These are phyloP conservation scores for Fusarium irregulare DNA, from an alignment of 2,329 filamentous ascomycete genomes.

Conservation along the genomic window DNA sequence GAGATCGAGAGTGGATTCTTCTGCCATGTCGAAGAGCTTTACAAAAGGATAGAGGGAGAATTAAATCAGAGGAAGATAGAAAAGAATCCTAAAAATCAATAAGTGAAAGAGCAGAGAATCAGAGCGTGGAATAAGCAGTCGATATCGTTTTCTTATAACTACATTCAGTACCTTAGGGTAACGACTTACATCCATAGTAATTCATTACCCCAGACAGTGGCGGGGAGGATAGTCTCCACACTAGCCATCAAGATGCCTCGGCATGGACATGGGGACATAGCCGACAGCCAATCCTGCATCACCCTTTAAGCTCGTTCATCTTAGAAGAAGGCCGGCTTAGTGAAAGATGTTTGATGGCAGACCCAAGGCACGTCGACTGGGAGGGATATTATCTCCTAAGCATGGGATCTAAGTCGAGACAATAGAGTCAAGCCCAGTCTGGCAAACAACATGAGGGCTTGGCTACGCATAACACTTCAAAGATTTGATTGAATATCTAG, in stretches of 20 bases:
- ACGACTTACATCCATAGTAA: slow-evolving; percentile 11
- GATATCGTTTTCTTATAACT: slow-evolving; percentile 6
- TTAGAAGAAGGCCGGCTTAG: not conserved
- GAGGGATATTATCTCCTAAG: not conserved
- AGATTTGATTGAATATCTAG: not conserved
- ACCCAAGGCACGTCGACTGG: not conserved
- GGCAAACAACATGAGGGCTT: not conserved
- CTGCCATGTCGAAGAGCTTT: slow-evolving; percentile 21
- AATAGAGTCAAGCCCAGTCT: too few relatives aligned
- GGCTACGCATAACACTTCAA: not conserved
- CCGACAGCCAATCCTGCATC: slow-evolving; percentile 1
- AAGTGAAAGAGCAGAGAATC: not conserved
- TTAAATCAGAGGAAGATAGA: too few relatives aligned
- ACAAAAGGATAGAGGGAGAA: not conserved
- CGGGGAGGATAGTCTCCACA: slow-evolving; percentile 35
- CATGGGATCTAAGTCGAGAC: not conserved
- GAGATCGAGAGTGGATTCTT: slow-evolving; percentile 49
- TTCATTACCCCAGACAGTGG: slow-evolving; percentile 18
- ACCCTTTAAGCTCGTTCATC: not conserved
- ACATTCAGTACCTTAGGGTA: slow-evolving; percentile 3
- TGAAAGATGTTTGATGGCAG: not conserved
- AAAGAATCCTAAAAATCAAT: not conserved
- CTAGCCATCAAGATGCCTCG: slow-evolving; percentile 21
- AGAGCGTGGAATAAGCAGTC: not conserved
- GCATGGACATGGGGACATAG: slow-evolving; percentile 8